Evolutionary conservation across 2,329 filamentous ascomycete genomes (phyloP).

Genomic region (Talaromyces sp.): DNA sequence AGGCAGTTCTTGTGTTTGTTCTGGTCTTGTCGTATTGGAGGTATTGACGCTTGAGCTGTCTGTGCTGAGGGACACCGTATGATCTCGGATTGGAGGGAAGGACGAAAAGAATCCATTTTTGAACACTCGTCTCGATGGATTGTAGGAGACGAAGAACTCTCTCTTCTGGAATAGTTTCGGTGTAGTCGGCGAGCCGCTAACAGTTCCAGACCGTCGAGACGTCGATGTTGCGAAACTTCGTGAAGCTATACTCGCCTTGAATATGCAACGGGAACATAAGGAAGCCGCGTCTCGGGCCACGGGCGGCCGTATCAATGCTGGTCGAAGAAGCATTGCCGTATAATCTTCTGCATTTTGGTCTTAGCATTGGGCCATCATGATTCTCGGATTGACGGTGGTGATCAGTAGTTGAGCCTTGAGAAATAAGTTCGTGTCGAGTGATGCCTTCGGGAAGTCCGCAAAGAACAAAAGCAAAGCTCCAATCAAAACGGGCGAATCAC

Average conservation of each 20-base stretch:
- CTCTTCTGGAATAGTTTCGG: conserved; percentile 34
- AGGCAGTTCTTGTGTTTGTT: conserved; percentile 34
- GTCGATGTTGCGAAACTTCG: conserved; percentile 34
- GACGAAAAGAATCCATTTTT: conserved; percentile 26
- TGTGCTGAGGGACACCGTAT: conserved; percentile 18
- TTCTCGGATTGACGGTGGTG: not conserved
- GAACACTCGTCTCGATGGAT: conserved; percentile 22
- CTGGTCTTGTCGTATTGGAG: not conserved
- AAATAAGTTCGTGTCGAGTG: not conserved
- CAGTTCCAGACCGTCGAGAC: conserved; percentile 29
- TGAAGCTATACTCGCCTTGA: conserved; percentile 21
- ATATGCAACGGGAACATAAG: conserved; percentile 35
- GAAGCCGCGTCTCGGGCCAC: conserved; percentile 29
- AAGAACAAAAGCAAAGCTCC: conserved; percentile 7
- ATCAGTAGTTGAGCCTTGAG: not conserved
- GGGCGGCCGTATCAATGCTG: conserved; percentile 33
- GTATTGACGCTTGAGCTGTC: not conserved
- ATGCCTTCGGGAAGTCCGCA: conserved; percentile 7
- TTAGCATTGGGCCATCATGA: conserved; percentile 4
- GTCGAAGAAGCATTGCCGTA: conserved; percentile 35
- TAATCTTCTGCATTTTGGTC: not conserved
- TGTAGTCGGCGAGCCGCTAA: conserved; percentile 25
- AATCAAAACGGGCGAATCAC: conserved; percentile 4
- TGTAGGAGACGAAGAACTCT: conserved; percentile 41
- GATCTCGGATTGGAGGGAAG: conserved; percentile 19